These are phyloP conservation scores for Luzula sylvatica DNA, from an alignment of 176 grass and related monocot genomes.

Conservation along the genomic window DNA sequence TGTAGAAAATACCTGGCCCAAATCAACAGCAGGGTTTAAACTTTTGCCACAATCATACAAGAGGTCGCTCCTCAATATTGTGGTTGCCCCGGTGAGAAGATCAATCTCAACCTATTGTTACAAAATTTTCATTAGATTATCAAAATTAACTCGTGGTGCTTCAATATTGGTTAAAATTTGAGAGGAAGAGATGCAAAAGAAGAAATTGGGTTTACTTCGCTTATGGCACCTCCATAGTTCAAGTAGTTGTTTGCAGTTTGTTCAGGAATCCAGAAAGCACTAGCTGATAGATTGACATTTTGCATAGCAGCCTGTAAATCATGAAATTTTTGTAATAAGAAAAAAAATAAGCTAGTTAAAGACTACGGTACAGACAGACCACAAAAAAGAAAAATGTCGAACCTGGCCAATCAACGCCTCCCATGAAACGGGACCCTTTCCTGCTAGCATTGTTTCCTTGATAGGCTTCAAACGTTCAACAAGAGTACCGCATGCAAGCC, in stretches of 20 bases:
- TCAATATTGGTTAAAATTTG: neutral
- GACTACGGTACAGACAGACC: too few relatives aligned
- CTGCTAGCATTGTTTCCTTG: conserved; percentile 27
- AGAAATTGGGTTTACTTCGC: conserved; percentile 34
- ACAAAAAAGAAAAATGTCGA: neutral
- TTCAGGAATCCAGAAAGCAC: conserved; percentile 49
- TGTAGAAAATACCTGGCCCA: too few relatives aligned
- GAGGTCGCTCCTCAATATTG: conserved; percentile 62
- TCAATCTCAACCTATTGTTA: conserved; percentile 57
- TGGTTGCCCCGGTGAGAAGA: conserved; percentile 55
- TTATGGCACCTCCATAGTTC: conserved; percentile 44
- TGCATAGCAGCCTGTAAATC: too few relatives aligned
- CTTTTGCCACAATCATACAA: too few relatives aligned
- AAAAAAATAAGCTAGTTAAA: too few relatives aligned
- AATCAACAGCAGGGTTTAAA: too few relatives aligned
- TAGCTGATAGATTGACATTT: conserved; percentile 52
- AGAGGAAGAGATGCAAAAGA: too few relatives aligned
- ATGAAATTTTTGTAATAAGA: too few relatives aligned
- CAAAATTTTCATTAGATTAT: conserved; percentile 6
- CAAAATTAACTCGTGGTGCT: too few relatives aligned
- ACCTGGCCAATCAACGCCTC: conserved; percentile 48
- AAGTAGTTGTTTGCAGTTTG: conserved; percentile 4
- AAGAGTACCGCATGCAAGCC: conserved; percentile 42
- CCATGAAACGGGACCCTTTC: conserved; percentile 40
- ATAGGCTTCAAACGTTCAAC: conserved; percentile 44